Percentiles rank a stretch among this genome's conserved stretches.
These are phyloP conservation scores for Linnemannia elongata DNA, from an alignment of 192 early-diverging fungal species.

Conservation along the genomic window DNA sequence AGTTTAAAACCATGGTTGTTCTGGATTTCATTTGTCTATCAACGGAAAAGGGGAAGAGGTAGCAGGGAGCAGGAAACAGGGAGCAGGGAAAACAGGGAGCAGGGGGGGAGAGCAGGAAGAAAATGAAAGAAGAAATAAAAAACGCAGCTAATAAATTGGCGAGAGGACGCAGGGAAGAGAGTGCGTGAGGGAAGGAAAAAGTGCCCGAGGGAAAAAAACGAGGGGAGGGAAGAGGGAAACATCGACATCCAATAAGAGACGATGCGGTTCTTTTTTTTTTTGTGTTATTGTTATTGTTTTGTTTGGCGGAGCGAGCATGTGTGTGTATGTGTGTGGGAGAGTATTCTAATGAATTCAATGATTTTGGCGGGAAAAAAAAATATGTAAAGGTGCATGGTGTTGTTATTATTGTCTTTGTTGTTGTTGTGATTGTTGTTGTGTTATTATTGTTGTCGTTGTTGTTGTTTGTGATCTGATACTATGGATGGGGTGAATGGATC, in stretches of 20 bases:
- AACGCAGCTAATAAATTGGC: not conserved
- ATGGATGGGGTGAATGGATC: too few species aligned
- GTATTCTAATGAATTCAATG: slow-evolving; percentile 10
- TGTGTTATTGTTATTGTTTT: not conserved
- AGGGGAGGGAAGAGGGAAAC: slow-evolving; percentile 6
- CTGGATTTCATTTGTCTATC: slow-evolving; percentile 3
- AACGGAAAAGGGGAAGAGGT: not conserved
- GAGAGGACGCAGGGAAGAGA: not conserved
- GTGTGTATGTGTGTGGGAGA: not conserved
- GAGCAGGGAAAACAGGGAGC: not conserved
- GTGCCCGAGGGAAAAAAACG: not conserved
- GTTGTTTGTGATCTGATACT: too few species aligned
- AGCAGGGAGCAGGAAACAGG: not conserved
- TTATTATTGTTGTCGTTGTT: not conserved
- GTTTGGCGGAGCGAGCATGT: not conserved
- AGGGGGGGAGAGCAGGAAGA: not conserved
- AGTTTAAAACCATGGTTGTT: not conserved
- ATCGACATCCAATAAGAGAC: not conserved
- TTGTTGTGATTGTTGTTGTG: not conserved
- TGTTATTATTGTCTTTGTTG: not conserved
- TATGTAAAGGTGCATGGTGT: slow-evolving; percentile 4
- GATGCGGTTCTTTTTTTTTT: not conserved
- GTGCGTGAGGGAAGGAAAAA: not conserved
- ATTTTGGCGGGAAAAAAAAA: slow-evolving; percentile 43
- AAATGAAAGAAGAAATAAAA: not conserved